These are phyloP conservation scores for Eragrostis nindensis DNA, from an alignment of 176 grass and related monocot species.

Conservation along the genomic window DNA sequence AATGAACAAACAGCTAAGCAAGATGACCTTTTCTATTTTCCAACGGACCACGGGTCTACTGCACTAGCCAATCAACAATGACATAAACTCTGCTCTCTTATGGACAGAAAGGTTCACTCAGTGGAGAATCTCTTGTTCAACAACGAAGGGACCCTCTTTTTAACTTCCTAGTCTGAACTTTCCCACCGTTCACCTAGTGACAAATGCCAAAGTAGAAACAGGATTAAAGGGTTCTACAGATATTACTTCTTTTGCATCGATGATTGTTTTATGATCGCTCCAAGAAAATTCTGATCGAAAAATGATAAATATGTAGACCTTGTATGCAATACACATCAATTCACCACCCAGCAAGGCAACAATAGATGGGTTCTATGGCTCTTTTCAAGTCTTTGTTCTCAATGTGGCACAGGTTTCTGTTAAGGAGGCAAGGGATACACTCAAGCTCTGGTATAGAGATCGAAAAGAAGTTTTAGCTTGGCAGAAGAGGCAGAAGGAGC, in stretches of 20 bases:
- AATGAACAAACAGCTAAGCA: too few relatives aligned
- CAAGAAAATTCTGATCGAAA: neutral
- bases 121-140: too few relatives aligned
- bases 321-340: neutral
- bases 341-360: neutral
- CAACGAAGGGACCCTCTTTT: too few relatives aligned
- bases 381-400: neutral
- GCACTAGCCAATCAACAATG: too few relatives aligned
- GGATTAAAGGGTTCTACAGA: neutral
- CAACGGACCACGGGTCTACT: too few relatives aligned
- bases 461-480: conserved; percentile 82
- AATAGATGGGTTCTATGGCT: neutral
- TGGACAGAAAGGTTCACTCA: too few relatives aligned
- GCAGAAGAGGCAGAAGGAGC: conserved; percentile 71
- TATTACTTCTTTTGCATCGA: neutral
- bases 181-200: neutral
- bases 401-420: conserved; percentile 62
- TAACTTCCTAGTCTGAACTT: neutral
- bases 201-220: neutral
- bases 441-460: conserved; percentile 79
- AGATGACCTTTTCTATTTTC: too few relatives aligned
- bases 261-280: neutral
- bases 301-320: neutral
- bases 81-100: too few relatives aligned
- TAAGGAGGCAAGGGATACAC: conserved; percentile 77